Base-by-base conservation (phyloP, 257 asterid species). In the Fraxinus anomala region DNA sequence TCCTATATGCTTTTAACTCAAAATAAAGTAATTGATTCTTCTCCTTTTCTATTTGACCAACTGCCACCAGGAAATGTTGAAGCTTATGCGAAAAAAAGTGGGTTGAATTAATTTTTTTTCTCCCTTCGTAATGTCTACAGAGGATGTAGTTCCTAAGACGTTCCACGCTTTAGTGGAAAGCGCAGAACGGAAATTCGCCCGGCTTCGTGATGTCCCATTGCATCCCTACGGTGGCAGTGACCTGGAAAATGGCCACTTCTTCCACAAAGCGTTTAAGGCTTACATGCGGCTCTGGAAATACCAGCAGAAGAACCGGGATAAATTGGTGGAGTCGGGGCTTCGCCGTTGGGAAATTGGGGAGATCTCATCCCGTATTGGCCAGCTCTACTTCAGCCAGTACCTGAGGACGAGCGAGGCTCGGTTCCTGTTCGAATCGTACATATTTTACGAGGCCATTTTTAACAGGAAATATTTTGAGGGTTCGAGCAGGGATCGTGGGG, bases 311-410 rank as follows among this genome's bases (percentile, higher is more conserved):
- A 89, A 96, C 85, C 89, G 99, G 85, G 88, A 79, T 26, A 87
- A 82, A 81, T 87, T 96, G 72, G 82, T 79, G 51, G 93, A 85
- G 26, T 89, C 92, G 68, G 98, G 99, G 44, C 91, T 96, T 23
- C 96, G 89, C 84, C 87, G 99, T 1, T 93, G 96, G 98, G 98
- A 96, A 85, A 93, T 96, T 83, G 99, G 99, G 28, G 99, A 96
- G 92, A 96, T 96, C 91, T 98, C 99, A 30, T 96, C 99, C 26
- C 89, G 99, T 73, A 93, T 96, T 77, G 99, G 99, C 6, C 99
- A 96, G 85, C 90, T 96, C 73, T 96, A 93, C 26, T 92, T 88
- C 72, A 88, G 79, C 78, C 99, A 96, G 96, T 96, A 96, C 79
- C 74, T 93, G 92, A 87, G 99, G 83, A 96, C 96, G 4, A 93